Evolutionary conservation across 768 basidiomycete genomes (phyloP).

Genomic region (Trametes cingulata): DNA sequence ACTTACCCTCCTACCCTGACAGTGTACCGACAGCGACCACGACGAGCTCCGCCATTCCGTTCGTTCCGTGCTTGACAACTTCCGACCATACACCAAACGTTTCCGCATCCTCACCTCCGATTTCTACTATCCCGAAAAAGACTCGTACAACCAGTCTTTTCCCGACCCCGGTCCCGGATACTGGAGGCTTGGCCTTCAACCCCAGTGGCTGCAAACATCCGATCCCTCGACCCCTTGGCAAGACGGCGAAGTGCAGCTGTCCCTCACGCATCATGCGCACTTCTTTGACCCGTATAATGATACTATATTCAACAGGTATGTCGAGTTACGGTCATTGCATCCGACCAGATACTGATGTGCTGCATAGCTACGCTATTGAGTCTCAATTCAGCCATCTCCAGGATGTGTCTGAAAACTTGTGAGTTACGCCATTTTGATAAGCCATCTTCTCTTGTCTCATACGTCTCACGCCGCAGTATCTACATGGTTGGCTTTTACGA

Average conservation of each 20-base stretch:
- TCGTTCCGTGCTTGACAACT: slow-evolving; percentile 36
- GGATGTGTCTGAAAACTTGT: slow-evolving; percentile 36
- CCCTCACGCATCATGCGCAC: slow-evolving; percentile 35
- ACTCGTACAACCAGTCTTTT: slow-evolving; percentile 6
- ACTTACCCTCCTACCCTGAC: neutral
- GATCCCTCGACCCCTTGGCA: slow-evolving; percentile 20
- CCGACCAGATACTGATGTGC: neutral
- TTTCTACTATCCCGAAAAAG: slow-evolving; percentile 29
- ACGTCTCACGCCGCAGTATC: slow-evolving; percentile 17
- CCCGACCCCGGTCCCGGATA: slow-evolving; percentile 8
- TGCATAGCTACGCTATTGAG: slow-evolving; percentile 37
- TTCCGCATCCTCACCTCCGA: slow-evolving; percentile 40
- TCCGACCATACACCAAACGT: slow-evolving; percentile 28
- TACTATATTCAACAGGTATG: slow-evolving; percentile 38
- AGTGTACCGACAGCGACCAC: slow-evolving; percentile 31
- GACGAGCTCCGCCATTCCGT: slow-evolving; percentile 41
- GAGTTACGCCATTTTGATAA: slow-evolving; percentile 6
- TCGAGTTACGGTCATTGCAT: neutral
- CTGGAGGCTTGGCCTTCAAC: slow-evolving; percentile 39
- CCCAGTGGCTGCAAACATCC: slow-evolving; percentile 40
- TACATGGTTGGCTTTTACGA: slow-evolving; percentile 28
- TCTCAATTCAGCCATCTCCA: slow-evolving; percentile 35
- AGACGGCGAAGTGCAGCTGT: slow-evolving; percentile 32
- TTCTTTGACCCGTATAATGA: slow-evolving; percentile 27
- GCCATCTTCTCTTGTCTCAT: neutral